Conservation (phyloP, 2,329 filamentous ascomycete genomes). For the Neofusicoccum parvum region DNA sequence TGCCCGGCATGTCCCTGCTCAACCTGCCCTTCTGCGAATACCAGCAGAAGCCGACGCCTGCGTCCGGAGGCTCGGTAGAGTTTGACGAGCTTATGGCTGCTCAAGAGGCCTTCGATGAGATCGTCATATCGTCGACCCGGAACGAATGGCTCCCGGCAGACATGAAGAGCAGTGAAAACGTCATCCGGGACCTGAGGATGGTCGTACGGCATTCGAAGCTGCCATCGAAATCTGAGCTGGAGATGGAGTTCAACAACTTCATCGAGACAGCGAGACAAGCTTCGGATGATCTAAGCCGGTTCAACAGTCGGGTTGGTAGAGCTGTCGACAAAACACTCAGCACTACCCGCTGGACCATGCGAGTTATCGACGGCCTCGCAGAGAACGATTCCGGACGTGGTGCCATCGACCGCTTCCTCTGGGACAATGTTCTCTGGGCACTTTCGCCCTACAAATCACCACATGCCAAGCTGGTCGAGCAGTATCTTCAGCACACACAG, state of each 20-base stretch:
- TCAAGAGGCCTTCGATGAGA: constrained; percentile 66
- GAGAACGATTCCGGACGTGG: constrained; percentile 31
- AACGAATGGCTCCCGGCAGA: constrained; percentile 71
- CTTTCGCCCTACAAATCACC: constrained; percentile 33
- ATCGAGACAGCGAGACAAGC: constrained; percentile 68
- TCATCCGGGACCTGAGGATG: constrained; percentile 72
- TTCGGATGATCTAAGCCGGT: constrained; percentile 68
- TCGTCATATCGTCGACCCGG: constrained; percentile 55
- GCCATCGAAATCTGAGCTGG: constrained; percentile 68
- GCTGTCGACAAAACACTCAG: constrained; percentile 74
- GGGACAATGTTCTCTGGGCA: constrained; percentile 39
- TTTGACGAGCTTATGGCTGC: constrained; percentile 75
- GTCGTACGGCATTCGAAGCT: constrained; percentile 72
- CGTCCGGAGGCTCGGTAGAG: constrained; percentile 47
- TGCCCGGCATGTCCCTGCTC: constrained; percentile 66
- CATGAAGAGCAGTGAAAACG: constrained; percentile 76
- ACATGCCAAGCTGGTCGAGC: constrained; percentile 63
- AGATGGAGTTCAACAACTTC: constrained; percentile 75
- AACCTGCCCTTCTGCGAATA: constrained; percentile 64
- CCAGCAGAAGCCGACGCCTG: constrained; percentile 24
- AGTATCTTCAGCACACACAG: constrained; percentile 73
- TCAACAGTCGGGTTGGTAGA: constrained; percentile 75
- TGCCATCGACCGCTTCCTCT: constrained; percentile 41
- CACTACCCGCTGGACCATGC: constrained; percentile 71
- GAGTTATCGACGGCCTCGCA: constrained; percentile 37